Evolutionary conservation across 306 rosid genomes (phyloP), one percentile per base, ranked within the genome.

Genomic region (Senna tora): DNA sequence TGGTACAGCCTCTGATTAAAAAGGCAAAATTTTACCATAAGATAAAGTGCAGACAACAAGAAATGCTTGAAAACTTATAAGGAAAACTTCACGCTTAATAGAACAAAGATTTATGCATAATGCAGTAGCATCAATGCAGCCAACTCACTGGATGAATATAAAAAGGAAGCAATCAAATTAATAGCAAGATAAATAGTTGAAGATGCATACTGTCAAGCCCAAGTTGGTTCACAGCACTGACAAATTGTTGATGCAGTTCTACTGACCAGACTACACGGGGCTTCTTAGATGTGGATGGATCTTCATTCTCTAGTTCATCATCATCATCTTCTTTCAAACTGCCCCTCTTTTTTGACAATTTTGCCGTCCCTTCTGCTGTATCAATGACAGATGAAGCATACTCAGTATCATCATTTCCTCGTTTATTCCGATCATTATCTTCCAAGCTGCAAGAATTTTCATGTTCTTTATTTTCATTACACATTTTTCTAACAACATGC

Each of bases 1-100:
- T 28, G 97, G 97, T 62, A 83, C 89, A 53, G 92, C 96, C 73
- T 82, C 96, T 91, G 88, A 78, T 71, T 79, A 22, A 60, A 28
- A 79, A 65, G 16, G 28, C 54, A 69, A 62, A 45, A 73, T 28
- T 9, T 52, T 65, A 39, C 65, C 56, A 74, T 71, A 47, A 85
- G 69, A 22, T 20, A 36, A 30, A 36, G 39, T 36, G 8, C 39
- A 36, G 39, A 63, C 8, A 3, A 52, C 47, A 78, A 61, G 25
- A 32, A 36, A 74, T 52, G 69, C 32, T 39, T 45, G 20, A 76
- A 55, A 34, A 67, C 25, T 45, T 7, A 13, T 52, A 46, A 68
- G 21, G 32, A 72, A 28, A 50, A 47, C 0, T 13, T 47, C n/a
- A 19, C 70, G 57, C 22, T 42, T 30, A n/a, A 43, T 54, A 52